Conservation (phyloP, 805 yeast species). For the Dipodascopsis tothii region DNA sequence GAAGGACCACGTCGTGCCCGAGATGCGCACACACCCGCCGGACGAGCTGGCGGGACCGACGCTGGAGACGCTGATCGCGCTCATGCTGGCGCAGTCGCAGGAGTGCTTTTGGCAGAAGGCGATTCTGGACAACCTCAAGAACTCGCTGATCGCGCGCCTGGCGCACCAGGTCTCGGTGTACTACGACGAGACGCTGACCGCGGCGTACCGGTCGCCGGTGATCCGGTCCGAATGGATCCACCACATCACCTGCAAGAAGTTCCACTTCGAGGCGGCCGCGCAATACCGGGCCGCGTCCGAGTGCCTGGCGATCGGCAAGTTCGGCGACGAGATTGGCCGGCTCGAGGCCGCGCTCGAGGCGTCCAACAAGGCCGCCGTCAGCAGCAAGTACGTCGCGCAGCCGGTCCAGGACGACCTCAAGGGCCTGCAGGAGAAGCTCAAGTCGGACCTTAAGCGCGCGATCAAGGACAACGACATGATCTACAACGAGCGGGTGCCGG, state of each 20-base stretch:
- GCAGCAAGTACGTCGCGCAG: conserved; percentile 38
- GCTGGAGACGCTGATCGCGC: conserved; percentile 40
- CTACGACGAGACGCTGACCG: conserved; percentile 43
- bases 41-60: conserved; percentile 48
- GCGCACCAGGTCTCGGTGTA: conserved; percentile 55
- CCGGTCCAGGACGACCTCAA: conserved; percentile 45
- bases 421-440: conserved; percentile 43
- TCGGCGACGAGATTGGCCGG: conserved; percentile 66
- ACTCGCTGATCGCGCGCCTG: conserved; percentile 55
- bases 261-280: conserved; percentile 67
- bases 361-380: conserved; percentile 35
- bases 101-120: conserved; percentile 81
- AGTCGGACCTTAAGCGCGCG: conserved; percentile 43
- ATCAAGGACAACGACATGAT: conserved; percentile 78
- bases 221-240: conserved; percentile 58
- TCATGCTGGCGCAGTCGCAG: conserved; percentile 79
- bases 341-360: conserved; percentile 39
- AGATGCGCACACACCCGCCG: conserved; percentile 28
- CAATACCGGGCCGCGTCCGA: conserved; percentile 52
- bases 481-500: conserved; percentile 61
- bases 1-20: conserved; percentile 24
- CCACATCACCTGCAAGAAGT: conserved; percentile 50
- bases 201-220: conserved; percentile 43
- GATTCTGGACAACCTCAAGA: conserved; percentile 41
- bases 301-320: conserved; percentile 43